These are phyloP conservation scores for Mycena citricolor DNA, from an alignment of 1,284 basidiomycete genomes.

Conservation along the genomic window DNA sequence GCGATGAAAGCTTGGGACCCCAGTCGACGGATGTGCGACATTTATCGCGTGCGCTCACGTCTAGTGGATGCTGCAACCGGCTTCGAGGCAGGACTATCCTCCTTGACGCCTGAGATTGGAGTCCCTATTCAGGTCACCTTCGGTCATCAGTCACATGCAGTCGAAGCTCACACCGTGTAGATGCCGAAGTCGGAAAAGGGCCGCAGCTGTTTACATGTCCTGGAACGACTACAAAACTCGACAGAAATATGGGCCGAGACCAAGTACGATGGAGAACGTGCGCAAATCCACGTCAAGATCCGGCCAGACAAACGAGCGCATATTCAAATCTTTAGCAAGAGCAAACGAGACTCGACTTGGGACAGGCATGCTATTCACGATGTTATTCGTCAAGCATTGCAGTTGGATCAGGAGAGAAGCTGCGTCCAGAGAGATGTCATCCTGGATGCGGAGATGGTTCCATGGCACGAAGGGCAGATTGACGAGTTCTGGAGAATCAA, in stretches of 20 bases:
- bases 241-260: constrained; percentile 76
- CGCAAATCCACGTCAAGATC: constrained; percentile 79
- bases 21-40: constrained; percentile 48
- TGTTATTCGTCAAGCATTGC: constrained; percentile 62
- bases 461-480: constrained; percentile 63
- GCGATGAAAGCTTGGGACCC: constrained; percentile 77
- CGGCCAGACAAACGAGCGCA: constrained; percentile 35
- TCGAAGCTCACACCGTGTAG: constrained; percentile 39
- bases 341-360: constrained; percentile 72
- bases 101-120: constrained; percentile 50
- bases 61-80: constrained; percentile 58
- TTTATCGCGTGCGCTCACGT: constrained; percentile 55
- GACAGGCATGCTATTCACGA: constrained; percentile 71
- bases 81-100: constrained; percentile 43
- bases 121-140: constrained; percentile 44
- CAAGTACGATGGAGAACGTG: constrained; percentile 90
- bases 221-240: constrained; percentile 47
- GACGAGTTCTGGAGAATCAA: constrained; percentile 76
- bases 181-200: constrained; percentile 83
- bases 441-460: constrained; percentile 87
- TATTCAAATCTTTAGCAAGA: constrained; percentile 85
- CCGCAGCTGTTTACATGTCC: constrained; percentile 52
- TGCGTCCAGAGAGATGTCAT: constrained; percentile 53
- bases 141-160: not conserved
- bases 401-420: constrained; percentile 6